These are phyloP conservation scores for Fusarium setosum DNA, from an alignment of 2,329 filamentous ascomycete genomes.

Conservation along the genomic window DNA sequence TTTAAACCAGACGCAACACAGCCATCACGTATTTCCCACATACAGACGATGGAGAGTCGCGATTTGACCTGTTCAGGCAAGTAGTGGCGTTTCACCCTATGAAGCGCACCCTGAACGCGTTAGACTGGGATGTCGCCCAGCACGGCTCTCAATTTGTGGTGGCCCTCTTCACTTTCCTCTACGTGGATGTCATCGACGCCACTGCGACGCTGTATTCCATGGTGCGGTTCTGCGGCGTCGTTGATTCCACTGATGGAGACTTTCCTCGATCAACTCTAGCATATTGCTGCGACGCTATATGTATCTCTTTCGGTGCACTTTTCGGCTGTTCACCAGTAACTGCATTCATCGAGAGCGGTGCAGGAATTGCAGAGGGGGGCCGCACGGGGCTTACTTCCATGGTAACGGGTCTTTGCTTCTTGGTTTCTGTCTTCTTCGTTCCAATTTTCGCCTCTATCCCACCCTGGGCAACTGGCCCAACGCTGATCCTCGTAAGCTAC, in stretches of 20 bases:
- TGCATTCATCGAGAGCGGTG: conserved; percentile 76
- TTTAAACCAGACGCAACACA: conserved; percentile 53
- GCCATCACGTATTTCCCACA: conserved; percentile 81
- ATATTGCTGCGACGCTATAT: conserved; percentile 73
- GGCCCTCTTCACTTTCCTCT: conserved; percentile 79
- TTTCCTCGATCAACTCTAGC: conserved; percentile 85
- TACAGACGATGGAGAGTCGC: conserved; percentile 70
- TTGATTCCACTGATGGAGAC: conserved; percentile 72
- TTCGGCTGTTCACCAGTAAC: conserved; percentile 76
- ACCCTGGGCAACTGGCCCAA: conserved; percentile 81
- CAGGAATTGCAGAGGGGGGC: conserved; percentile 77
- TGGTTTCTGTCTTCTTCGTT: conserved; percentile 76
- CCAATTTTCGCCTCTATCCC: conserved; percentile 79
- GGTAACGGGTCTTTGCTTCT: conserved; percentile 72
- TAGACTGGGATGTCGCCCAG: conserved; percentile 74
- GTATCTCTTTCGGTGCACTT: conserved; percentile 74
- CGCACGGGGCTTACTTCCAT: conserved; percentile 76
- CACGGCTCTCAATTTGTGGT: conserved; percentile 79
- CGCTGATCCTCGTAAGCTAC: conserved; percentile 70
- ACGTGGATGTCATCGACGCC: conserved; percentile 79
- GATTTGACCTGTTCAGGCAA: conserved; percentile 83
- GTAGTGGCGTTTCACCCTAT: conserved; percentile 84
- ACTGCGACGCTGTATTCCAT: conserved; percentile 80
- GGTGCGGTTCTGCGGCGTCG: conserved; percentile 74
- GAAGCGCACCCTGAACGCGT: conserved; percentile 69